Base-by-base conservation (phyloP, 306 rosid genomes). In the Quercus parvula region DNA sequence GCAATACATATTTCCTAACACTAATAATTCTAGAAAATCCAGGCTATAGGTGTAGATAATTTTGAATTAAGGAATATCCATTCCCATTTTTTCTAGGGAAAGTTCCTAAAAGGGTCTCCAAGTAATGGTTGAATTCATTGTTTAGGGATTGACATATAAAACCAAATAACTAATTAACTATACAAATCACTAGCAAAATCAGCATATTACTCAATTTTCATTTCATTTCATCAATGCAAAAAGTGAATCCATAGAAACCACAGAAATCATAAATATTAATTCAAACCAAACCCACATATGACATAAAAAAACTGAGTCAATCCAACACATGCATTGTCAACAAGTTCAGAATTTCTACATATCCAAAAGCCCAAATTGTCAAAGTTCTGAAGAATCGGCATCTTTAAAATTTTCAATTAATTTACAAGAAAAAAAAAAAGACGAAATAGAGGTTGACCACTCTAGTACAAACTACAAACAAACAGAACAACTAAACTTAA, bases 391-490 rank as follows among this genome's bases (percentile, higher is more conserved):
- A 76, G 71, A 27, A 49, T 5, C 62, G 55, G 58, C 75, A n/a
- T 59, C 64, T 31, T 64, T 9, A 13, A n/a, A 41, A 8, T 41
- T 8, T 41, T 41, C 46, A 0, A 41, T 41, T 41, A 41, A 41
- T 41, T 41, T 41, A 41, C 1, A 1, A 6, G 8, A 41, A 38
- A 35, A 35, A 38, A 38, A 7, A 38, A 38, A 1, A 3, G 46
- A 64, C 54, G 13, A 64, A 64, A 64, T 28, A 64, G 22, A 64
- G 70, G 51, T 25, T 49, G 30, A 75, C 22, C 55, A 81, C 18
- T 20, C 62, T 66, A 76, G 74, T 77, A 28, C 70, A 78, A 76
- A 73, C 59, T 77, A 35, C 74, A 78, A 76, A 73, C 59, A 78
- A 51, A 62, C 22, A 81, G 49, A 35, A 52, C 19, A 35, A 56